Evolutionary conservation across 352 stramenopile genomes (phyloP).

Genomic region (Globisporangium uncinulatum): DNA sequence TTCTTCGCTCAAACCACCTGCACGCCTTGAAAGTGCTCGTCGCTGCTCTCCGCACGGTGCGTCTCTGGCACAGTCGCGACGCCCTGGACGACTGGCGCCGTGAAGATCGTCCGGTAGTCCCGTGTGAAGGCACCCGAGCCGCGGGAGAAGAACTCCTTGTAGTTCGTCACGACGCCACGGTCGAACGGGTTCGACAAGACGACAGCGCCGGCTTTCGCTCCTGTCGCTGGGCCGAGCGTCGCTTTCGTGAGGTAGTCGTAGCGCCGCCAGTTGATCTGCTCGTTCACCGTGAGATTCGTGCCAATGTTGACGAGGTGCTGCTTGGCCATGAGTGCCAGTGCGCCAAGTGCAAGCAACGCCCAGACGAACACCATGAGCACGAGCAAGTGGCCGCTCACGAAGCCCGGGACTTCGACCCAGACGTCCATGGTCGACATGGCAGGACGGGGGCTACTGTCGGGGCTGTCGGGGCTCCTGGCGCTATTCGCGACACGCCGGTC

Average conservation of each 20-base stretch:
- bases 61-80: constrained; percentile 13
- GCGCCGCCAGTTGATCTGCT: constrained; percentile 78
- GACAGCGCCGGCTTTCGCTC: constrained; percentile 11
- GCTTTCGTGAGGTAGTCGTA: constrained; percentile 57
- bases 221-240: too few species aligned
- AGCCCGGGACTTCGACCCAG: constrained; percentile 48
- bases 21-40: constrained; percentile 9
- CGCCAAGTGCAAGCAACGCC: constrained; percentile 37
- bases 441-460: constrained; percentile 10
- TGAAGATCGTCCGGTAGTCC: constrained; percentile 40
- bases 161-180: constrained; percentile 31
- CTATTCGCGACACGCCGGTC: constrained; percentile 21
- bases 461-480: constrained; percentile 5
- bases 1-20: constrained; percentile 9
- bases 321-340: constrained; percentile 51
- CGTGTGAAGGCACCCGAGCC: constrained; percentile 22
- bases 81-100: constrained; percentile 9
- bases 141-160: constrained; percentile 42
- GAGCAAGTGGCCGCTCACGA: constrained; percentile 49
- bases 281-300: constrained; percentile 77
- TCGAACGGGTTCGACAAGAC: constrained; percentile 40
- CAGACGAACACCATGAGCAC: constrained; percentile 59
- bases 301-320: constrained; percentile 62
- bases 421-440: constrained; percentile 40
- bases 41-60: constrained; percentile 12